Evolutionary conservation across 805 yeast genomes (phyloP).

Genomic region (Candida loeiensis): DNA sequence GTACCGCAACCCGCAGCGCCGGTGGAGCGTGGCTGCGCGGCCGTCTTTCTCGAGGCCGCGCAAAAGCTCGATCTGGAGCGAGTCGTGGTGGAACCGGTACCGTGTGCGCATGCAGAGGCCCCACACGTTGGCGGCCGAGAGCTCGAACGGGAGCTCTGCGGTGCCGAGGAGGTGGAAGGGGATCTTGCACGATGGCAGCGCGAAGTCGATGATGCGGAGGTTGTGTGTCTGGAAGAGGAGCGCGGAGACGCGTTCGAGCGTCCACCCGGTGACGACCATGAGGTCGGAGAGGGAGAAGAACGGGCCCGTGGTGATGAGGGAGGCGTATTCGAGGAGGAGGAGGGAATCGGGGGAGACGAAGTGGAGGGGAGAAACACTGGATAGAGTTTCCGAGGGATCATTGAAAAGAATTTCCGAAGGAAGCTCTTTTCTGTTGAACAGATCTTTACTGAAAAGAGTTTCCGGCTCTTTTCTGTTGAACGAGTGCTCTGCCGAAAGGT

Average conservation of each 20-base stretch:
- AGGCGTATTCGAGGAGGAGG: constrained; percentile 36
- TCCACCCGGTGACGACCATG: constrained; percentile 31
- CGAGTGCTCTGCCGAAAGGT: no score
- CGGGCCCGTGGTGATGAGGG: constrained; percentile 37
- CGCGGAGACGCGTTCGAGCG: constrained; percentile 29
- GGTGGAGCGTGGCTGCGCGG: constrained; percentile 31
- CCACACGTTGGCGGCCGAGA: constrained; percentile 28
- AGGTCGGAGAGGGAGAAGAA: constrained; percentile 38
- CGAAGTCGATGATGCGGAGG: constrained; percentile 32
- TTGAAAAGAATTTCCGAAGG: no score
- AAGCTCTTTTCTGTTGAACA: no score
- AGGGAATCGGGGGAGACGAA: constrained; percentile 12
- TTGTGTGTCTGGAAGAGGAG: constrained; percentile 33
- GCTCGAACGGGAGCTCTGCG: constrained; percentile 24
- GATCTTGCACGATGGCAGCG: constrained; percentile 42
- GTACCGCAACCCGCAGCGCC: constrained; percentile 42
- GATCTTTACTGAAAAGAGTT: no score
- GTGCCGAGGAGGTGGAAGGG: constrained; percentile 40
- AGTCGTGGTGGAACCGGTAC: constrained; percentile 41
- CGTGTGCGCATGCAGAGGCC: constrained; percentile 33
- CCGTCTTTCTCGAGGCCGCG: constrained; percentile 20
- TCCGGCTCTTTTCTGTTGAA: no score
- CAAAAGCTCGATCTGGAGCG: constrained; percentile 30
- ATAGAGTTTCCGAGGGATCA: no score
- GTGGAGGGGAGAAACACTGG: background rate